phyloP scores from a whole-genome alignment of 768 basidiomycete species.

The Exidia glandulosa region DNA sequence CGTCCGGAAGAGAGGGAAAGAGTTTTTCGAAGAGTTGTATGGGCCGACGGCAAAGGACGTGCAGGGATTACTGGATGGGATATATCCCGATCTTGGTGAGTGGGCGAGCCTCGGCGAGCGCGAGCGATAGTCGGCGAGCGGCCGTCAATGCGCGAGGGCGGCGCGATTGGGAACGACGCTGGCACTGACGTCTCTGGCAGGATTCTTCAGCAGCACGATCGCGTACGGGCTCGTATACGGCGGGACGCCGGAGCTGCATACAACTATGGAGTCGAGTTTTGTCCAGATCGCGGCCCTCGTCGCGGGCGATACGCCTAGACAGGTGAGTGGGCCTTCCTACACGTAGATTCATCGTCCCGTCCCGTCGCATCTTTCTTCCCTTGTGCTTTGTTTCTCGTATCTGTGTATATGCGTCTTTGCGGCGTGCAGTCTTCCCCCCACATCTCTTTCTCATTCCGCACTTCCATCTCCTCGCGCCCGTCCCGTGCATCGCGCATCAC shows the following conservation, averaged over 20 bases:
- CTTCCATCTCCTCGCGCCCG: too few relatives aligned
- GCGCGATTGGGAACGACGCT: not conserved
- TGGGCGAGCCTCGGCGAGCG: not conserved
- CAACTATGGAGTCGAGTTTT: conserved; percentile 46
- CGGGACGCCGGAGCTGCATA: conserved; percentile 30
- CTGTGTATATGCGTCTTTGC: too few relatives aligned
- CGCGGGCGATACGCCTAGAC: conserved; percentile 48
- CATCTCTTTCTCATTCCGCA: too few relatives aligned
- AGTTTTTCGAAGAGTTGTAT: conserved; percentile 39
- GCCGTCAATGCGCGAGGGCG: not conserved
- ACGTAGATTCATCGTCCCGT: too few relatives aligned
- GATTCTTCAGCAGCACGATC: conserved; percentile 33
- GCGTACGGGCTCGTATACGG: conserved; percentile 50
- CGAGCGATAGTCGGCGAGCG: not conserved
- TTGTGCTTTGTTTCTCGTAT: too few relatives aligned
- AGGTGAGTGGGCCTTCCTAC: conserved; percentile 17
- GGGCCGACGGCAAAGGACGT: conserved; percentile 42
- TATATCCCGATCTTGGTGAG: conserved; percentile 58
- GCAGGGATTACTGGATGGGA: conserved; percentile 34
- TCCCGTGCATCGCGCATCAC: too few relatives aligned
- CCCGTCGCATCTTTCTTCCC: too few relatives aligned
- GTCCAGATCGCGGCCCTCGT: conserved; percentile 52
- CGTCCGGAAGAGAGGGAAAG: conserved; percentile 30
- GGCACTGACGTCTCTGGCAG: not conserved
- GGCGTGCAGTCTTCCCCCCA: too few relatives aligned